A percentile compares a stretch with the other conserved stretches of the same genome.
phyloP scores from a whole-genome alignment of 768 basidiomycete genomes.

The Mycena galericulata region DNA sequence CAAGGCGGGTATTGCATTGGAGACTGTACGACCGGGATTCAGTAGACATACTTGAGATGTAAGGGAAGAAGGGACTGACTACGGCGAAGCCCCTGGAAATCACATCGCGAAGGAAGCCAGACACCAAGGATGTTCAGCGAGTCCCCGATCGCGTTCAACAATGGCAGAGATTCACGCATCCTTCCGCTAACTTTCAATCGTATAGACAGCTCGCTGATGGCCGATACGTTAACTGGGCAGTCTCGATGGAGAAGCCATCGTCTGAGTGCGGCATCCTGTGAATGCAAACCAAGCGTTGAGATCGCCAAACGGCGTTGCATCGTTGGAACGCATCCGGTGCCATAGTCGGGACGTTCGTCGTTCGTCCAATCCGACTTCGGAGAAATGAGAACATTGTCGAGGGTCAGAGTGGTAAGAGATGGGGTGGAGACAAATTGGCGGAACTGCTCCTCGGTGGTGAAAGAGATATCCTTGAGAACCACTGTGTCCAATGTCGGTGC shows the following conservation, averaged over 20 bases:
- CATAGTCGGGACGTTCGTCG: too few relatives aligned
- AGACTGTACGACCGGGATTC: neutral
- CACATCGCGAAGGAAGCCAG: neutral
- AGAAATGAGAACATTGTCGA: neutral
- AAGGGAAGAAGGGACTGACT: neutral
- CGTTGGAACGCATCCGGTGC: neutral
- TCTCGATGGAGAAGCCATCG: neutral
- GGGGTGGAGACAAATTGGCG: neutral
- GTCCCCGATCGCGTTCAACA: constrained; percentile 2
- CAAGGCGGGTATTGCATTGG: constrained; percentile 4
- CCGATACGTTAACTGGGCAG: neutral
- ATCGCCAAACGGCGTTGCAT: neutral
- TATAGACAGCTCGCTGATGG: neutral
- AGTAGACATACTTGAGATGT: neutral
- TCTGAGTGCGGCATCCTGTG: neutral
- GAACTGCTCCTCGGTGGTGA: neutral
- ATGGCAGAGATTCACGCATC: neutral
- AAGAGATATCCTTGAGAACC: neutral
- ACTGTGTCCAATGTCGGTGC: neutral
- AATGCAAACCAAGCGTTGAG: neutral
- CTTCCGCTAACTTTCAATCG: neutral
- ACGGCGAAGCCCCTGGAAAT: neutral
- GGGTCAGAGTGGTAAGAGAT: neutral
- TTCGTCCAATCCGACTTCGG: neutral
- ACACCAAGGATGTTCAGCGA: neutral